Evolutionary conservation across 257 asterid species (phyloP).

Genomic region (Nicotiana tabacum): DNA sequence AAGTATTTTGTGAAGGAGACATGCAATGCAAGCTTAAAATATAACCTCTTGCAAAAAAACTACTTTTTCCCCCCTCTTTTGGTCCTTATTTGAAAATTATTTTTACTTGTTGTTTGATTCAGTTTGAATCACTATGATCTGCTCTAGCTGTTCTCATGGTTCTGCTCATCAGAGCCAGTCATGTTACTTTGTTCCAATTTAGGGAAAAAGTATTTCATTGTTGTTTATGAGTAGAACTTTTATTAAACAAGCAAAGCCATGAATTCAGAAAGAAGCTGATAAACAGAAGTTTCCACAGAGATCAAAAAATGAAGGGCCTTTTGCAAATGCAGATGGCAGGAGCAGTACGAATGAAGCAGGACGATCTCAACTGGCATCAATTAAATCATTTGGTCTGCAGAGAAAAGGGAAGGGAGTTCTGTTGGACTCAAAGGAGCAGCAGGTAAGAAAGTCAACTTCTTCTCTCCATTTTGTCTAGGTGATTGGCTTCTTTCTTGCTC

Average conservation of each 20-base stretch:
- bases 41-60: background rate
- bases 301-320: constrained; percentile 24
- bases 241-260: background rate
- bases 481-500: background rate
- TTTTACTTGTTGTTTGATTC: background rate
- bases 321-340: constrained; percentile 37
- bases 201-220: background rate
- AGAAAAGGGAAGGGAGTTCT: constrained; percentile 48
- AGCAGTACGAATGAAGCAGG: constrained; percentile 32
- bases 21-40: background rate
- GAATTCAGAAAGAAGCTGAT: constrained; percentile 29
- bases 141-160: background rate
- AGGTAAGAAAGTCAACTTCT: constrained; percentile 34
- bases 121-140: background rate
- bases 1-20: background rate
- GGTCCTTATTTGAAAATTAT: background rate
- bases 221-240: background rate
- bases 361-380: constrained; percentile 33
- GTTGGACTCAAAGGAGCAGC: constrained; percentile 43
- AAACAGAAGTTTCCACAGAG: constrained; percentile 21
- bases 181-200: constrained; percentile 1
- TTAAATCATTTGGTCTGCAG: constrained; percentile 42
- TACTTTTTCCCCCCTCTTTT: background rate
- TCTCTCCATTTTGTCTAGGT: background rate
- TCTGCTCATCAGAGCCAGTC: background rate